Base-by-base conservation (phyloP, 1,284 basidiomycete species). In the Ceratobasidium sp. region DNA sequence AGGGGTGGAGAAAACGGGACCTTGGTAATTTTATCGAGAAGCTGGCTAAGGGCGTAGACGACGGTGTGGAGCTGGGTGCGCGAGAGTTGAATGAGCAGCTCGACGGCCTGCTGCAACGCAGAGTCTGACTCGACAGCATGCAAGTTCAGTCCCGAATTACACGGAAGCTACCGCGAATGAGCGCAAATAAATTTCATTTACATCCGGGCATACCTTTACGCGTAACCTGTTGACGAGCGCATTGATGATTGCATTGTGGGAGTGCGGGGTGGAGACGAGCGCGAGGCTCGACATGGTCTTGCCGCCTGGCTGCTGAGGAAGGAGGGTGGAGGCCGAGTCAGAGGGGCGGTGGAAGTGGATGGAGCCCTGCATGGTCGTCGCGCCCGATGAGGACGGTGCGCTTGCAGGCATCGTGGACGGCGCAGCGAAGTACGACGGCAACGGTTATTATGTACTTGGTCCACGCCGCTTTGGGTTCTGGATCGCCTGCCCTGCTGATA, bases 11-110 rank as follows among this genome's bases (percentile, higher is more conserved):
- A 54, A 16, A 53, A 74, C 14, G 24, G 39, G 22, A 94, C 94
- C 86, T 91, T 92, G 68, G 90, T 87, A 39, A 96, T 83, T 34
- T 89, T 88, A 77, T 96, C 93, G 51, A 96, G 82, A 29, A 92
- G 84, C 76, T 91, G 89, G 53, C 88, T 88, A 62, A 96, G 83
- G n/a, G 89, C 89, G 83, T 89, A 91, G 1, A 90, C 89, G 59
- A 96, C 93, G 76, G 92, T 87, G 78, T 93, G 89, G 72, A 94
- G 82, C 19, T 90, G 90, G 77, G 93, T 90, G 71, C 86, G 84
- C 0, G 93, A 89, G 22, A 96, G 86, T 62, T 93, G 89, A n/a
- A 93, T 87, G 27, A 96, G 84, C 14, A 92, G 89, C 77, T 91
- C 87, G 51, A 95, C 88, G 6, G 91, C 88, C 78, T 92, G 88